phyloP scores from a whole-genome alignment of 306 rosid genomes.

The Mimosa bimucronata region DNA sequence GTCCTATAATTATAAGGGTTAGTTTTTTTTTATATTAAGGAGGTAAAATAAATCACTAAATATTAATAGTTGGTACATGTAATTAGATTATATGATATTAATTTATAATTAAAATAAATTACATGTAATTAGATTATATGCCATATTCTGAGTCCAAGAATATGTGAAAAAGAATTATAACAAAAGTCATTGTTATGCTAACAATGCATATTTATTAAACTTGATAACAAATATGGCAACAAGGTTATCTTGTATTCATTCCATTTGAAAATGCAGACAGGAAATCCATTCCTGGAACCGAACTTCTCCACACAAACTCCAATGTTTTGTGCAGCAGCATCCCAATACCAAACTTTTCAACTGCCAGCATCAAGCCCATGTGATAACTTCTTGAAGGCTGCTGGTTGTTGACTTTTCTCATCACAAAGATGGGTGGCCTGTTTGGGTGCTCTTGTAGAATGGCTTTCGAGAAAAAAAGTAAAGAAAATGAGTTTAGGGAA shows the following conservation, averaged over 20 bases:
- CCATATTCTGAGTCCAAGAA: neutral
- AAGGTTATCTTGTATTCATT: conserved; percentile 21
- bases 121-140: too few relatives aligned
- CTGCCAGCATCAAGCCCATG: conserved; percentile 46
- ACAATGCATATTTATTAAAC: neutral
- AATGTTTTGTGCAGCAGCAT: conserved; percentile 65
- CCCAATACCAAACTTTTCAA: conserved; percentile 64
- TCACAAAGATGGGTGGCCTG: conserved; percentile 2
- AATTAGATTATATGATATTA: too few relatives aligned
- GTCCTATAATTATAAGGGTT: too few relatives aligned
- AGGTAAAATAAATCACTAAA: too few relatives aligned
- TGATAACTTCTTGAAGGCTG: conserved; percentile 55
- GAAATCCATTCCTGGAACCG: conserved; percentile 63
- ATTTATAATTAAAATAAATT: too few relatives aligned
- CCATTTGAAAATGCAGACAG: conserved; percentile 54
- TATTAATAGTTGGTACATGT: too few relatives aligned
- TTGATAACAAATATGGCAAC: conserved; percentile 13
- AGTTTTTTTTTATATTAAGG: too few relatives aligned
- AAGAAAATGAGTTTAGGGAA: too few relatives aligned
- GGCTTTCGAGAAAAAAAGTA: too few relatives aligned
- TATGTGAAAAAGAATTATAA: neutral
- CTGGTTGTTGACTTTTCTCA: conserved; percentile 66
- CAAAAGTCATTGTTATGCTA: neutral
- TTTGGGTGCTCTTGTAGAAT: too few relatives aligned
- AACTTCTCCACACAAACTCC: conserved; percentile 32